phyloP scores from a whole-genome alignment of 1,139 yeast genomes.

The Suhomyces bolitotheri region DNA sequence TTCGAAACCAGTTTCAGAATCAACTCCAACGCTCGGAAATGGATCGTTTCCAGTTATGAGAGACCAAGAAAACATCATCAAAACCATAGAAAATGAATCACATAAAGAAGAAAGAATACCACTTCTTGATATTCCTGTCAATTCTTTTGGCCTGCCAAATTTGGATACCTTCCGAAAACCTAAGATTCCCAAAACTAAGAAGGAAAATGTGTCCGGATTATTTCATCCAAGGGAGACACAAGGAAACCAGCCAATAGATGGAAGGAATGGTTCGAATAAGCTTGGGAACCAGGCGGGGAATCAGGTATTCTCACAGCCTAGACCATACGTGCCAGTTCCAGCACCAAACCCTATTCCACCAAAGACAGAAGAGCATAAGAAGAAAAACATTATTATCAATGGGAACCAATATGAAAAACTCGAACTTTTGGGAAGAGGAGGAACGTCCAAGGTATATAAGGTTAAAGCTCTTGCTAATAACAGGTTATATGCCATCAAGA shows the following conservation, averaged over 20 bases:
- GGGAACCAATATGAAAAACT: conserved; percentile 68
- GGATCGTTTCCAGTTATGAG: conserved; percentile 1
- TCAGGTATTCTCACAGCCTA: conserved; percentile 7
- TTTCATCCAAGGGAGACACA: not conserved
- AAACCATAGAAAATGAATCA: conserved; percentile 1
- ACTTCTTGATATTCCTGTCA: conserved; percentile 20
- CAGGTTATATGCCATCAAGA: conserved; percentile 74
- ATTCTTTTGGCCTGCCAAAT: conserved; percentile 16
- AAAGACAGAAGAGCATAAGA: conserved; percentile 22
- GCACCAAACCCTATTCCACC: conserved; percentile 1
- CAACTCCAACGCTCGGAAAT: not conserved
- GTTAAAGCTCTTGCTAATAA: conserved; percentile 58
- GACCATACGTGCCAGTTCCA: conserved; percentile 5
- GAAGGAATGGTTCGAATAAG: not conserved
- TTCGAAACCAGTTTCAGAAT: not conserved
- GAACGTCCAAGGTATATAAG: conserved; percentile 88
- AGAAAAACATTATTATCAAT: conserved; percentile 46
- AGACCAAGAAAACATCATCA: conserved; percentile 1
- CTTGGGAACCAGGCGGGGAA: conserved; percentile 1
- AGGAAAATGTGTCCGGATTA: conserved; percentile 3
- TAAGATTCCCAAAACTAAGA: conserved; percentile 19
- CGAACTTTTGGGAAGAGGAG: conserved; percentile 87
- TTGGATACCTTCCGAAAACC: conserved; percentile 29
- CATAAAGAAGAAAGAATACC: conserved; percentile 15
- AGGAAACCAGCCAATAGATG: not conserved